Base-by-base conservation (phyloP, 495 filamentous ascomycete genomes). In the Darksidea phi region DNA sequence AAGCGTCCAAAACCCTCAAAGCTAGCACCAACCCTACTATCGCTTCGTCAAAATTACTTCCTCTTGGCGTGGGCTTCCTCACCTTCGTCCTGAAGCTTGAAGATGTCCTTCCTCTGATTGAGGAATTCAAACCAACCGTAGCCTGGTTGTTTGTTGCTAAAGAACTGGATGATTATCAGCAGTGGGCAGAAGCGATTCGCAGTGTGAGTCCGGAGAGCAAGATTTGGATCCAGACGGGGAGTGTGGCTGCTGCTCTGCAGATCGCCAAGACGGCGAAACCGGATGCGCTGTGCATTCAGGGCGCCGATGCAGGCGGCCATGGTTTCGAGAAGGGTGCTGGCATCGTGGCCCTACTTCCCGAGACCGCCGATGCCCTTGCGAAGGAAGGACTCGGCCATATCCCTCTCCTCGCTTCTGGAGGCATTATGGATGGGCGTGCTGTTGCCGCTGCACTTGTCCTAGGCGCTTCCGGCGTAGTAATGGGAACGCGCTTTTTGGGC, bases 401-500 rank as follows among this genome's bases (percentile, higher is more conserved):
- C 17, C 79, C 80, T 4, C 41, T 64, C 1, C 69, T 90, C 34
- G 89, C 86, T 0, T 85, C 88, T 0, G 89, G 89, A 1, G 89
- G 88, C 0, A 84, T 92, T 57, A 77, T 78, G 0, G 88, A 91
- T 70, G 85, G 84, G 5, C 73, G 87, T 11, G 85, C 85, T 0
- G 81, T 81, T 5, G 82, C 83, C 11, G 87, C 87, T 0, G 83
- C 81, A 6, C 58, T 91, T 49, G 79, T 79, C 20, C 72, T 92
- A 0, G 89, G 88, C 24, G 89, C 89, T 0, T 77, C 79, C 6
- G 89, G 79, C 1, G 80, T 78, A 1, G 87, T 82, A 0, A 77
- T 94, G 75, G 89, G 89, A 2, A 92, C 89, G 28, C 20, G 77
- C 86, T 58, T 87, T 89, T 66, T 77, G 89, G 20, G 82, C 86